Percentiles rank a stretch among this genome's conserved stretches.
phyloP scores from a whole-genome alignment of 139 green algal genomes.

The Pleodorina starrii region DNA sequence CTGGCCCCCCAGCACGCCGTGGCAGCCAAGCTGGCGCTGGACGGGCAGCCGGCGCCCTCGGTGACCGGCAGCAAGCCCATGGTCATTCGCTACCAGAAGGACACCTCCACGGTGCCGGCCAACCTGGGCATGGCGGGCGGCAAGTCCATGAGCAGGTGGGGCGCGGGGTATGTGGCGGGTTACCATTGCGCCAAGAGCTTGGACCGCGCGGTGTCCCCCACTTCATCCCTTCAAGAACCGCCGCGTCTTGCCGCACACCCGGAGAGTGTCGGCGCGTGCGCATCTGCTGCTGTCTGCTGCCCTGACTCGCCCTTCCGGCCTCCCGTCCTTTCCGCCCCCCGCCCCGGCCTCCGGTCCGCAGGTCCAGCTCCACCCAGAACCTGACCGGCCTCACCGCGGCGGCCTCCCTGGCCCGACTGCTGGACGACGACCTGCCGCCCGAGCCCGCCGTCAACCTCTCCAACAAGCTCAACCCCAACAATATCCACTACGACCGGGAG shows the following conservation, averaged over 20 bases:
- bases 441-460: constrained; percentile 79
- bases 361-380: constrained; percentile 45
- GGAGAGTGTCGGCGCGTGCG: too few species aligned
- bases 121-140: constrained; percentile 44
- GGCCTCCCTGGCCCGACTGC: constrained; percentile 38
- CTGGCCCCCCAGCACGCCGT: constrained; percentile 49
- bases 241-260: too few species aligned
- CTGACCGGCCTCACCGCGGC: constrained; percentile 44
- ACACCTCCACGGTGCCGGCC: constrained; percentile 53
- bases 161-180: too few species aligned
- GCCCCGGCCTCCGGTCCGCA: too few species aligned
- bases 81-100: constrained; percentile 84
- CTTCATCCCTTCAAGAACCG: too few species aligned
- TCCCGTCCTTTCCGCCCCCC: too few species aligned
- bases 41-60: constrained; percentile 72
- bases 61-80: constrained; percentile 80
- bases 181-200: too few species aligned
- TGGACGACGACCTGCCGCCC: constrained; percentile 55
- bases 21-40: constrained; percentile 72
- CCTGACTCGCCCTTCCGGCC: too few species aligned
- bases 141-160: constrained; percentile 47
- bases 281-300: too few species aligned
- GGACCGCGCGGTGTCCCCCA: too few species aligned
- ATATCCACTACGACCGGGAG: constrained; percentile 81
- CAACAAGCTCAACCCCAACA: constrained; percentile 89